Base-by-base conservation (phyloP, 345 rosid genomes). In the Zanthoxylum bungeanum region DNA sequence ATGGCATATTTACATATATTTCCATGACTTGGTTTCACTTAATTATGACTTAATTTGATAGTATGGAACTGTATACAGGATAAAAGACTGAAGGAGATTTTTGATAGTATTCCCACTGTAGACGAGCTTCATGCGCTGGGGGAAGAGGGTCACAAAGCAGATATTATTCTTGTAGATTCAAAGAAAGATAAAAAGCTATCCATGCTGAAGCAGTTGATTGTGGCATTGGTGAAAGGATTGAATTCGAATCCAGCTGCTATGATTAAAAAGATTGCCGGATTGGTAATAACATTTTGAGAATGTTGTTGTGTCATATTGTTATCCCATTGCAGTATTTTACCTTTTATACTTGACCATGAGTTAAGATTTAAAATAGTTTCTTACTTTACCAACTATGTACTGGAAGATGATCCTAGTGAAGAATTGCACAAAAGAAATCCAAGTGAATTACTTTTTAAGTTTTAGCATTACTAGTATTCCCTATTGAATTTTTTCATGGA, bases 201-300 rank as follows among this genome's bases (percentile, higher is more conserved):
- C 31, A 91, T 88, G 96, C 85, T 91, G 71, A 93, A 93, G 82
- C 98, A 88, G 80, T 79, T 89, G 85, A 85, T 86, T 59, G 71
- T 78, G 71, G 83, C 92, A 67, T 81, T 92, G 69, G 93, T 89
- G 65, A 93, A 84, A 80, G 99, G 98, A 74, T 71, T 90, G 81
- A 87, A 85, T 80, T 88, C 99, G 70, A 91, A 93, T 78, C 96
- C 98, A 55, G 91, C 97, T 69, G 85, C 89, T 51, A 75, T 90
- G 79, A 84, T 96, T 59, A 96, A 93, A 83, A 96, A 93, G 87
- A 91, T 93, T 69, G 96, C 96, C 16, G 97, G 88, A 82, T 81
- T 93, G 96, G 99, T 96, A 75, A 86, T 90, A 76, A 47, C 42
- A 64, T 12, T 42, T 74, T 50, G 31, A 40, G 51, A 57, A 30